Base-by-base conservation (phyloP, 306 rosid genomes). In the Ziziphus jujuba region DNA sequence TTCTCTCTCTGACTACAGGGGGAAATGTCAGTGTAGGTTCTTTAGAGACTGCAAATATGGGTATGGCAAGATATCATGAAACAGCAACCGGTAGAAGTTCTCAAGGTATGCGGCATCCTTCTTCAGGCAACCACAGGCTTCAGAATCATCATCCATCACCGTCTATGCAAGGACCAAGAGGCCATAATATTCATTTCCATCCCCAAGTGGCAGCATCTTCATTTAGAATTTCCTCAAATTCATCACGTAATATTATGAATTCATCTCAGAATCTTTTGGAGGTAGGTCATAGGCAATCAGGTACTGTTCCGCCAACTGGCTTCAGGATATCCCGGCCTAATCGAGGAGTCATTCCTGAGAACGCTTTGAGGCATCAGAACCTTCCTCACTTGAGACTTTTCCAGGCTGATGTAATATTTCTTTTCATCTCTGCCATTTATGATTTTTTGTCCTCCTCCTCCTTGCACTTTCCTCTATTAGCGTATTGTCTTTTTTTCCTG, bases 41-140 rank as follows among this genome's bases (percentile, higher is more conserved):
- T 20, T 59, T 81, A 67, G 96, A 87, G 59, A 74, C 56, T 72
- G 68, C 68, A 34, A 88, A 69, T 70, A 68, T 83, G 83, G 96
- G 86, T 67, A 59, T 90, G 81, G 86, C 78, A 44, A 81, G 99
- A 86, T 87, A 90, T 85, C 88, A 87, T 24, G 96, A 90, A 51
- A 35, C 87, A 71, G 61, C 81, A 53, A 77, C 80, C 72, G 85
- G 76, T 69, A 70, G 87, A 80, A 77, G 36, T 67, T 75, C 76
- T 23, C 76, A 80, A 64, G 75, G 86, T 80, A 72, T 85, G 65
- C 87, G 88, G 73, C 90, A 84, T 66, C 87, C 88, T 72, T 84
- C 80, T 60, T 75, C 78, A 17, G 62, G 61, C 61, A 87, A 76
- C 80, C 95, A 82, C 50, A 85, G 59, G 50, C 87, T 72, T 75